Evolutionary conservation across 345 rosid genomes (phyloP), one percentile per base, ranked within the genome.

Genomic region (Nasturtium officinale): DNA sequence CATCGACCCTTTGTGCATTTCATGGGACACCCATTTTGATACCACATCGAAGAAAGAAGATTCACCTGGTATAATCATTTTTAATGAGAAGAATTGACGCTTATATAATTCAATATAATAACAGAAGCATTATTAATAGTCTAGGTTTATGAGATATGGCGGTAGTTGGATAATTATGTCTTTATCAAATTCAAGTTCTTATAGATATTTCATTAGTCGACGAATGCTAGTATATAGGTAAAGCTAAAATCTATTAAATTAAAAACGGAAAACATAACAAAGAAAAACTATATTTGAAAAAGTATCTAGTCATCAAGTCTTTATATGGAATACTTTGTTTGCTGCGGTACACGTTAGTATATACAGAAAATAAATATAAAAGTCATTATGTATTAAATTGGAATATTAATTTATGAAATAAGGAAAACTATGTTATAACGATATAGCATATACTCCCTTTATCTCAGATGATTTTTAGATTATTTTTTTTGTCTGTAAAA

Each of bases 21-120:
- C 43, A 65, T 74, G 66, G 72, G 72, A 58, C 78, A 74, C 40
- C 67, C 72, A 58, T 58, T 58, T 58, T 42, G 25, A 58, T 58
- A 66, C 18, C 53, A 65, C 8, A 35, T 1, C 21, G 61, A 57
- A 65, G 59, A 57, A 57, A 38, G 67, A 65, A 65, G 59, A 57
- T 65, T 57, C 52, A 74, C 66, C 9, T 65, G 15, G 35, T 47
- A n/a, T 21, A 21, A 10, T 63, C 9, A 30, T 52, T 11, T 50
- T 50, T 55, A 65, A 12, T 25, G 60, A 18, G 26, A 46, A 46
- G 17, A 72, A 35, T 12, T 25, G 38, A 43, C 63, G 20, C 70
- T 63, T 54, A 33, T 20, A 55, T 72, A 48, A 7, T 3, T 33
- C n/a, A 17, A 11, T 61, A 71, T 48, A 52, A 5, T 33, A 55